These are phyloP conservation scores for Porphyrellus cyaneotinctus DNA, from an alignment of 768 basidiomycete genomes.

Conservation along the genomic window DNA sequence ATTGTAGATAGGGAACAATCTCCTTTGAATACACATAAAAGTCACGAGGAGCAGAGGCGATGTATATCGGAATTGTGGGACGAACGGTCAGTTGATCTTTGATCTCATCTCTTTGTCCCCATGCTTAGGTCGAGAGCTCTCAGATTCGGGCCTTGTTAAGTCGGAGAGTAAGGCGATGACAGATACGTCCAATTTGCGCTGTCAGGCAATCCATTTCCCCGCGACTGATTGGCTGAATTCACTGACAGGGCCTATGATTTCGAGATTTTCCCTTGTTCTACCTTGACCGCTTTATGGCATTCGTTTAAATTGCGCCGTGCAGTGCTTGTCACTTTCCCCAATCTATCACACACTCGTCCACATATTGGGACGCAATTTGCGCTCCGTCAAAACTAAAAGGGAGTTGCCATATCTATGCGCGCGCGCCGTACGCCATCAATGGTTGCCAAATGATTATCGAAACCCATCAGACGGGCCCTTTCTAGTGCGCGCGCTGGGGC, in stretches of 20 bases:
- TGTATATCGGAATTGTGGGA: background rate
- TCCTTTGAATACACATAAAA: slow-evolving; percentile 4
- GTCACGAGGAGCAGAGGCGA: background rate
- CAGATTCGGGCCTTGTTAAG: background rate
- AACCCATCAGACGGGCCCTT: background rate
- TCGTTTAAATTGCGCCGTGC: slow-evolving; percentile 1
- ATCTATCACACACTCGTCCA: too few species aligned
- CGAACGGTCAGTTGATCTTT: background rate
- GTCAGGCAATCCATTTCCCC: background rate
- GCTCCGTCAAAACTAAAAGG: background rate
- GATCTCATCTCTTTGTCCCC: background rate
- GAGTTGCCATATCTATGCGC: background rate
- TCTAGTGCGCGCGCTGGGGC: background rate
- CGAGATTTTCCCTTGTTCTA: slow-evolving; percentile 2
- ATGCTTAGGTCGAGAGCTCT: background rate
- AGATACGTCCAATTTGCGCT: background rate
- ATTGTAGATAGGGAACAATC: slow-evolving; percentile 22
- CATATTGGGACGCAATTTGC: too few species aligned
- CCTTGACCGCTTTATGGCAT: background rate
- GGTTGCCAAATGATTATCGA: background rate
- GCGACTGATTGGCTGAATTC: slow-evolving; percentile 4
- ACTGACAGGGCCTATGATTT: background rate
- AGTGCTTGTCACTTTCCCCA: background rate
- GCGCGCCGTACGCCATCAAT: background rate
- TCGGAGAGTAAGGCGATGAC: slow-evolving; percentile 7